Evolutionary conservation across 371 early-diverging fungal genomes (phyloP).

Genomic region (Actinomortierella wolfii): DNA sequence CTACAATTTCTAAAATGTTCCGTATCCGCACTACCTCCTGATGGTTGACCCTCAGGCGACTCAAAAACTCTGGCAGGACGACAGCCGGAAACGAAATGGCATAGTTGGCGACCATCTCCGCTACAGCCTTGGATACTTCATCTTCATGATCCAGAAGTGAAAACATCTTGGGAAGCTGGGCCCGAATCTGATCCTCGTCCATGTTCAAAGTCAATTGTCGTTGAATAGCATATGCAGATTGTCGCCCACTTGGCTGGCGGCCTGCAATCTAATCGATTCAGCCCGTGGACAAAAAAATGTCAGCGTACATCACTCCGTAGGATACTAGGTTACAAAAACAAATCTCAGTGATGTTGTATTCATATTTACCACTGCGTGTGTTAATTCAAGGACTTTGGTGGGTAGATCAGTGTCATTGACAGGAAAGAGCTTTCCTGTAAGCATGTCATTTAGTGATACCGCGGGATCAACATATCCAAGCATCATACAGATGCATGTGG

Average conservation of each 20-base stretch:
- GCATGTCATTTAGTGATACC: no score
- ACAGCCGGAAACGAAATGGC: background rate
- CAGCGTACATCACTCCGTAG: constrained; percentile 16
- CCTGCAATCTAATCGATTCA: constrained; percentile 3
- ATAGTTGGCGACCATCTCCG: constrained; percentile 9
- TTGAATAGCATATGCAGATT: constrained; percentile 5
- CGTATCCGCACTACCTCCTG: background rate
- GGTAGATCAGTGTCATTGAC: no score
- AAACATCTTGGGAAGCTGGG: background rate
- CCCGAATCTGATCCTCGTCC: constrained; percentile 5
- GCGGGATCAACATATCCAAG: no score
- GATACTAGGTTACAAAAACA: constrained; percentile 3
- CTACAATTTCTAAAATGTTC: constrained; percentile 13
- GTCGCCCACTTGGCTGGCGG: constrained; percentile 6
- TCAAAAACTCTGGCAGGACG: constrained; percentile 5
- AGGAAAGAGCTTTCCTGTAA: no score
- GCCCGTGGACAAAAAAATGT: background rate
- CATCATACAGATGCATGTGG: no score
- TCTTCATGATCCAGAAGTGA: constrained; percentile 2
- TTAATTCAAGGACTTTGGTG: no score
- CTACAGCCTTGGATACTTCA: constrained; percentile 1
- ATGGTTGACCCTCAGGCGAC: background rate
- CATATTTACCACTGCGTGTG: no score
- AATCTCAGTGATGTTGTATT: background rate
- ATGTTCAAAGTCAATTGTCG: background rate